Percentiles rank a stretch among this genome's conserved stretches.
These are phyloP conservation scores for Nitzschia palea DNA, from an alignment of 108 stramenopile genomes.

Conservation along the genomic window DNA sequence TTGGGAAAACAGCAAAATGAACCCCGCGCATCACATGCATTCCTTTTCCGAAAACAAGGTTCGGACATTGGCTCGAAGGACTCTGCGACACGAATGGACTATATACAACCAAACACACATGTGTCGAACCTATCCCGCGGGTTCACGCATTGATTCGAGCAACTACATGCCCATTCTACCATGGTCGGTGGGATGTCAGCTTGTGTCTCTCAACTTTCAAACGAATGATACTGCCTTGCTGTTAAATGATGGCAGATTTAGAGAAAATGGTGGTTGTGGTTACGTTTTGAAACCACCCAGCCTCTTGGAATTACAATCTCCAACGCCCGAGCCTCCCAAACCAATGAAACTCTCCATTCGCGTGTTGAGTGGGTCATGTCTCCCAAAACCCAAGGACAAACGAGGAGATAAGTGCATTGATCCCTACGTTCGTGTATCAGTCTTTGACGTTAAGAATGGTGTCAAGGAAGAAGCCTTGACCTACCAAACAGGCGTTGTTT, in stretches of 20 bases:
- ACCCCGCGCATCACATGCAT: conserved; percentile 73
- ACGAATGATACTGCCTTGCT: conserved; percentile 73
- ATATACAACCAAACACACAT: conserved; percentile 84
- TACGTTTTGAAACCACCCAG: conserved; percentile 89
- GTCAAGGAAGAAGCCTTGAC: conserved; percentile 48
- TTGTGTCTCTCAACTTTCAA: conserved; percentile 95
- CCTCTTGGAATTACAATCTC: conserved; percentile 33
- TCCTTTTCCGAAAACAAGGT: conserved; percentile 77
- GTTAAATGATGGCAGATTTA: conserved; percentile 91
- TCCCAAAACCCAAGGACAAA: conserved; percentile 81
- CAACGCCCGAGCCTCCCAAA: conserved; percentile 11
- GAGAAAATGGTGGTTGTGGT: conserved; percentile 92
- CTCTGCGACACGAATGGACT: conserved; percentile 62
- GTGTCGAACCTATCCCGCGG: conserved; percentile 88
- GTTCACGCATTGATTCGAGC: conserved; percentile 82
- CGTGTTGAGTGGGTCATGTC: conserved; percentile 69
- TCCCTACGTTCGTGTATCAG: conserved; percentile 75
- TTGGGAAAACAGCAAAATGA: conserved; percentile 44
- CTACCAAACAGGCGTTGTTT: conserved; percentile 41
- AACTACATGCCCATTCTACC: conserved; percentile 88
- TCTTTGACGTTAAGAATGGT: conserved; percentile 66
- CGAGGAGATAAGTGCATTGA: conserved; percentile 77
- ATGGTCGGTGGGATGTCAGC: conserved; percentile 87
- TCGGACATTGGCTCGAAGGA: conserved; percentile 33
- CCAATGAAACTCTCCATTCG: conserved; percentile 52